Percentiles rank a stretch among this genome's conserved stretches.
These are phyloP conservation scores for Nidula niveotomentosa DNA, from an alignment of 1,284 basidiomycete genomes.

Conservation along the genomic window DNA sequence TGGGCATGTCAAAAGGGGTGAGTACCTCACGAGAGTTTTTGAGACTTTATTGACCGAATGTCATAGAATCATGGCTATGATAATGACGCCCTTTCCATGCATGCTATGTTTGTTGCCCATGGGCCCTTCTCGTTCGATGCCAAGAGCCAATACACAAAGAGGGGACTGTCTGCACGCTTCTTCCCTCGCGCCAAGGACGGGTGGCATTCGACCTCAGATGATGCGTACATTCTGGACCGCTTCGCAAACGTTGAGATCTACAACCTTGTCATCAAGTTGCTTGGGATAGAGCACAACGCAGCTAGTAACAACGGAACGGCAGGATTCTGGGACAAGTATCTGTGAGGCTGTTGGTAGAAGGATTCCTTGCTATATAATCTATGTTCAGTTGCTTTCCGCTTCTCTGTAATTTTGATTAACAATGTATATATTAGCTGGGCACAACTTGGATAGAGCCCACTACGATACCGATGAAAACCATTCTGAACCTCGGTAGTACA, in stretches of 20 bases:
- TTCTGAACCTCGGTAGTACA: too few relatives aligned
- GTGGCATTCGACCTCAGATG: conserved; percentile 65
- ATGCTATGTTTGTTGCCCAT: conserved; percentile 87
- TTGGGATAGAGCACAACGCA: conserved; percentile 60
- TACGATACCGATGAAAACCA: too few relatives aligned
- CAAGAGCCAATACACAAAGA: conserved; percentile 53
- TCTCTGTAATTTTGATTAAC: too few relatives aligned
- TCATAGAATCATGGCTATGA: conserved; percentile 90
- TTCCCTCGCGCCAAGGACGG: conserved; percentile 43
- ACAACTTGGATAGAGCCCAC: too few relatives aligned
- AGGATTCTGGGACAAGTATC: conserved; percentile 80
- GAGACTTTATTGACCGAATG: too few relatives aligned
- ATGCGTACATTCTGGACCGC: conserved; percentile 72
- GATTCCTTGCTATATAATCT: too few relatives aligned
- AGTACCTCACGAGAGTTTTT: conserved; percentile 22
- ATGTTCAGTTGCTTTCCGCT: too few relatives aligned
- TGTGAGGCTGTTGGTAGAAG: too few relatives aligned
- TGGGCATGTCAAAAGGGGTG: conserved; percentile 75
- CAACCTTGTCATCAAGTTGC: conserved; percentile 74
- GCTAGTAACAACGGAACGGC: conserved; percentile 75
- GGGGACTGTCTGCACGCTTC: conserved; percentile 15
- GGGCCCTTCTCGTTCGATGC: conserved; percentile 78
- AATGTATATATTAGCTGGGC: too few relatives aligned
- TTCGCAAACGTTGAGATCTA: conserved; percentile 88
- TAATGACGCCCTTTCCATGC: conserved; percentile 76